Base-by-base conservation (phyloP, 805 yeast genomes). In the Suhomyces sp. region DNA sequence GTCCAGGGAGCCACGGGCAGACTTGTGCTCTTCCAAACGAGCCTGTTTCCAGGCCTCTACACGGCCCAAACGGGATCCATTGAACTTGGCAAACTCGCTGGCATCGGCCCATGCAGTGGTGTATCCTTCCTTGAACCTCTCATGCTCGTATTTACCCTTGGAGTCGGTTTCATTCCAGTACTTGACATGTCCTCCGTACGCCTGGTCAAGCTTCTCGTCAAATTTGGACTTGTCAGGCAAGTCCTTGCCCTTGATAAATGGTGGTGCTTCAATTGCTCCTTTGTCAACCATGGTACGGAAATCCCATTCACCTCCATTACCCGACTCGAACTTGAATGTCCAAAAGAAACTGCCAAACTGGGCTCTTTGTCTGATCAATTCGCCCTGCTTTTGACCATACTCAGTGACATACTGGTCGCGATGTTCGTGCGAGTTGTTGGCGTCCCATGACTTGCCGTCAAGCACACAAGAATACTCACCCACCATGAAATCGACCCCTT, bases 231-330 rank as follows among this genome's bases (percentile, higher is more conserved):
- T 67, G 20, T 65, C 67, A 1, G 86, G 85, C 1, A 71, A 43
- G 3, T 58, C 52, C 20, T 62, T 61, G 7, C 64, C 60, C 31
- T 55, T 57, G 35, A 65, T 60, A 3, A 61, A 52, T 12, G 49
- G 47, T 39, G 72, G 67, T 9, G n/a, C 43, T 5, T 61, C 59
- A 15, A 72, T 61, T 7, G 84, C 80, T 0, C 89, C 90, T 48
- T 71, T 69, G 20, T 85, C 83, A 19, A 78, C 72, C 91, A 88
- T 89, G 35, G 90, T 87, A 21, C 79, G 77, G 69, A 89, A 86
- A 47, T 94, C 97, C 98, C 98, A 93, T 70, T 90, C 97, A 13
- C 98, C 98, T 43, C 97, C 97, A 62, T 85, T 86, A 2, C 97
- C 97, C 52, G 83, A 77, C 64, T 86, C 82, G 63, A 92, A 92